Conservation (phyloP, 2,329 filamentous ascomycete species). For the Penicillium sp. region DNA sequence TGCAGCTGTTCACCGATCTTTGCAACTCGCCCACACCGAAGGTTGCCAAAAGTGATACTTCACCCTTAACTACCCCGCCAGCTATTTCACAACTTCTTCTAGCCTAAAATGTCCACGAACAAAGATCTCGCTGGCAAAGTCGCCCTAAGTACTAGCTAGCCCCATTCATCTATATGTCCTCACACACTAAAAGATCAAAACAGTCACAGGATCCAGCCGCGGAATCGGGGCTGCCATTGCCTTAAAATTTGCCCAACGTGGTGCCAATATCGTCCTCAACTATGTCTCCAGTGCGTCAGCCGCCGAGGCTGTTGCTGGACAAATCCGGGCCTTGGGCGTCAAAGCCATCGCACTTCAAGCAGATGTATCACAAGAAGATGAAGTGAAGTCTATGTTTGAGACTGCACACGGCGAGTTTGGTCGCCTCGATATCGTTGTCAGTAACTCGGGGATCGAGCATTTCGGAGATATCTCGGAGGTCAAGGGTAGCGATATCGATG, state of each 20-base stretch:
- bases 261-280: conserved; percentile 22
- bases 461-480: conserved; percentile 16
- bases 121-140: conserved; percentile 22
- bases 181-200: background rate
- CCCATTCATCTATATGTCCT: background rate
- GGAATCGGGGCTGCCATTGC: conserved; percentile 25
- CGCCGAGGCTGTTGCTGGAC: conserved; percentile 13
- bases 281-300: conserved; percentile 14
- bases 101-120: conserved; percentile 16
- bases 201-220: conserved; percentile 24
- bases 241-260: conserved; percentile 19
- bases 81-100: background rate
- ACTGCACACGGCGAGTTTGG: conserved; percentile 15
- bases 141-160: conserved; percentile 13
- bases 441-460: conserved; percentile 26
- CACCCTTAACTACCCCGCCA: background rate
- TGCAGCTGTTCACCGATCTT: conserved; percentile 15
- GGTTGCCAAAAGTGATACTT: background rate
- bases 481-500: conserved; percentile 20
- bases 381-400: conserved; percentile 20
- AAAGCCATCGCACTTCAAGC: conserved; percentile 19
- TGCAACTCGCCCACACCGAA: background rate
- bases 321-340: conserved; percentile 14
- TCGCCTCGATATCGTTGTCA: conserved; percentile 22
- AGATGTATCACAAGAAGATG: conserved; percentile 19